phyloP scores from a whole-genome alignment of 768 basidiomycete species.

The Podaxis carcinomalis region DNA sequence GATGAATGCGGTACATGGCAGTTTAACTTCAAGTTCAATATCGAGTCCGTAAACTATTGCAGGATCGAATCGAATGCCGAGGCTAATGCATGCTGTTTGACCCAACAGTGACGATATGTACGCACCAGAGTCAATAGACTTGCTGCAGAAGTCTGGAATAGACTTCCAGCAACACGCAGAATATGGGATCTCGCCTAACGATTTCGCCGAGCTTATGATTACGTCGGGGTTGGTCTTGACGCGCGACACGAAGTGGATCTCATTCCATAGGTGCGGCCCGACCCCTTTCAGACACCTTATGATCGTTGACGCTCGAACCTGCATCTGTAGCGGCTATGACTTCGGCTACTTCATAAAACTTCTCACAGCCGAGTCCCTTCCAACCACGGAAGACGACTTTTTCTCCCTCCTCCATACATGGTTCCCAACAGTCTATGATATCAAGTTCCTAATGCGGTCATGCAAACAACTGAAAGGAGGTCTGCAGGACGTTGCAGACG shows the following conservation, averaged over 20 bases:
- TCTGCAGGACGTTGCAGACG: slow-evolving; percentile 93
- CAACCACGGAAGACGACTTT: slow-evolving; percentile 85
- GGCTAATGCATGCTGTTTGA: background rate
- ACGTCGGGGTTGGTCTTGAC: slow-evolving; percentile 91
- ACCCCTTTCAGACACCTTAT: background rate
- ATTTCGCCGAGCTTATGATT: slow-evolving; percentile 96
- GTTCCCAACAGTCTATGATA: slow-evolving; percentile 97
- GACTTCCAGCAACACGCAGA: slow-evolving; percentile 94
- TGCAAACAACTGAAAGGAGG: slow-evolving; percentile 85
- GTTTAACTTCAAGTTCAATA: slow-evolving; percentile 95
- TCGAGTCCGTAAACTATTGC: slow-evolving; percentile 41
- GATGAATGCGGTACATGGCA: slow-evolving; percentile 96
- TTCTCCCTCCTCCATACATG: slow-evolving; percentile 83
- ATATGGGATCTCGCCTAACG: slow-evolving; percentile 86
- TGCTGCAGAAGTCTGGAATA: slow-evolving; percentile 91
- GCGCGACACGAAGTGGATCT: slow-evolving; percentile 92
- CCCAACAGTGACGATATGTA: slow-evolving; percentile 90
- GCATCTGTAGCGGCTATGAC: slow-evolving; percentile 80
- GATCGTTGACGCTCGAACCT: background rate
- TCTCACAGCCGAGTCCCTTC: slow-evolving; percentile 80
- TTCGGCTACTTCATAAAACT: slow-evolving; percentile 98
- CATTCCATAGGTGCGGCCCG: slow-evolving; percentile 87
- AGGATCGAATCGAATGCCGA: background rate
- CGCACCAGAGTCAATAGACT: slow-evolving; percentile 94
- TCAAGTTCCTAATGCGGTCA: slow-evolving; percentile 93